phyloP scores from a whole-genome alignment of 2,329 filamentous ascomycete genomes.

The Periconia digitata region DNA sequence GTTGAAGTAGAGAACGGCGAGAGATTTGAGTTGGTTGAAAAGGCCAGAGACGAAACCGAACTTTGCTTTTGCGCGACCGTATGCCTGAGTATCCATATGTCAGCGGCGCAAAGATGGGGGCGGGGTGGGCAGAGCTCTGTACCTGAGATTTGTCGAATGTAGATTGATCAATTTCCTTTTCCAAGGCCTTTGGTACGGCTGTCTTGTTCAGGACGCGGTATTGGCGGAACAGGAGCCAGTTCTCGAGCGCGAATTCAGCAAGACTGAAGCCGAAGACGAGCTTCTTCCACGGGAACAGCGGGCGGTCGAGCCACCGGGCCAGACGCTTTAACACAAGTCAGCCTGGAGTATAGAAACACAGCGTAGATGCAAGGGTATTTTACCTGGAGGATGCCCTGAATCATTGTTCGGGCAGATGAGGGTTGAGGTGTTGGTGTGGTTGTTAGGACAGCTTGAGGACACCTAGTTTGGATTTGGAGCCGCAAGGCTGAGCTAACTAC shows the following conservation, averaged over 20 bases:
- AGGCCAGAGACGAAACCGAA: constrained; percentile 80
- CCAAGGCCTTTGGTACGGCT: constrained; percentile 80
- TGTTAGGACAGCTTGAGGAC: not conserved
- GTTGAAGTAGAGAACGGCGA: constrained; percentile 87
- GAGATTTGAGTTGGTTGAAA: constrained; percentile 84
- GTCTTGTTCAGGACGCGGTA: constrained; percentile 82
- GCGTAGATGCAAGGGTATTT: not conserved
- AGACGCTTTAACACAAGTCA: constrained; percentile 58
- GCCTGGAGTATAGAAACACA: not conserved
- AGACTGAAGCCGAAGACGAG: constrained; percentile 93
- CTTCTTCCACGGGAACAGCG: constrained; percentile 95
- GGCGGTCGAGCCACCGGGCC: constrained; percentile 83
- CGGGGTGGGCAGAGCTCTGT: constrained; percentile 11
- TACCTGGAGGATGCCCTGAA: constrained; percentile 41
- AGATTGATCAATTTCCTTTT: constrained; percentile 83
- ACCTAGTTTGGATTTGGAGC: not conserved
- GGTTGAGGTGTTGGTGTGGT: constrained; percentile 6
- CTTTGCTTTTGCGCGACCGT: constrained; percentile 92
- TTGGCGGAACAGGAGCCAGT: constrained; percentile 85
- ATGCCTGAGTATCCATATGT: constrained; percentile 56
- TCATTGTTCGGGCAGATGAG: constrained; percentile 29
- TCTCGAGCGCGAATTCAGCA: constrained; percentile 87
- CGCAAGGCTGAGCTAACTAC: constrained; percentile 2
- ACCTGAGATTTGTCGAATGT: constrained; percentile 93
- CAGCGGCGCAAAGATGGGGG: constrained; percentile 18